Conservation (phyloP, 192 early-diverging fungal genomes). For the Backusella westeae region DNA sequence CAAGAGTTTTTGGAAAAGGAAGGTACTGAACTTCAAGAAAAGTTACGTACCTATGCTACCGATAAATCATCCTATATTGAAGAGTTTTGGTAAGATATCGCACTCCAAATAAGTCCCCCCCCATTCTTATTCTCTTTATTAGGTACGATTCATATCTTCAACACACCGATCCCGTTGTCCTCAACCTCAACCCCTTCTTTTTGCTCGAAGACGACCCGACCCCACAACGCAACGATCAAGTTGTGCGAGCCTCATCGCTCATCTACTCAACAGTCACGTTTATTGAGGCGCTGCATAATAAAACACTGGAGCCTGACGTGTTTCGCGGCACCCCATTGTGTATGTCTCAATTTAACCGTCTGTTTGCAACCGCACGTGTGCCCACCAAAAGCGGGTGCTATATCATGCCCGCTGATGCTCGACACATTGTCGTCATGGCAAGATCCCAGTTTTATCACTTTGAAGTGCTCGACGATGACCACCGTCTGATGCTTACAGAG, state of each 20-base stretch:
- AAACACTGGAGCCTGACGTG: conserved; percentile 58
- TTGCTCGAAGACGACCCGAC: conserved; percentile 46
- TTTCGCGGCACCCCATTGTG: conserved; percentile 62
- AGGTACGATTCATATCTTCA: conserved; percentile 44
- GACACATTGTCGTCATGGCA: conserved; percentile 65
- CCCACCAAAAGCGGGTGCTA: conserved; percentile 46
- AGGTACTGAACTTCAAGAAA: conserved; percentile 55
- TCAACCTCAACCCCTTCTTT: conserved; percentile 48
- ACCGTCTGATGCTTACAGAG: conserved; percentile 48
- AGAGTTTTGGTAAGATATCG: conserved; percentile 41
- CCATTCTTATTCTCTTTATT: no score
- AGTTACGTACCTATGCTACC: conserved; percentile 47
- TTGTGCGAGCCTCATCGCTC: conserved; percentile 71
- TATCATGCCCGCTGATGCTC: conserved; percentile 26
- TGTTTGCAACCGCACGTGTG: conserved; percentile 78
- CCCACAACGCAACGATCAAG: conserved; percentile 52
- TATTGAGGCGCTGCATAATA: conserved; percentile 58
- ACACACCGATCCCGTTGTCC: conserved; percentile 39
- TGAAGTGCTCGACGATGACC: conserved; percentile 61
- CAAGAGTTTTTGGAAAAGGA: conserved; percentile 41
- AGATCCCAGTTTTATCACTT: conserved; percentile 77
- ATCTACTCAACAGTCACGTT: conserved; percentile 62
- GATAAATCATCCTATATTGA: conserved; percentile 47
- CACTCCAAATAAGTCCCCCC: no score
- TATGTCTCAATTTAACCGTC: conserved; percentile 76